These are phyloP conservation scores for Cyberlindnera amylophila DNA, from an alignment of 805 yeast genomes.

Conservation along the genomic window DNA sequence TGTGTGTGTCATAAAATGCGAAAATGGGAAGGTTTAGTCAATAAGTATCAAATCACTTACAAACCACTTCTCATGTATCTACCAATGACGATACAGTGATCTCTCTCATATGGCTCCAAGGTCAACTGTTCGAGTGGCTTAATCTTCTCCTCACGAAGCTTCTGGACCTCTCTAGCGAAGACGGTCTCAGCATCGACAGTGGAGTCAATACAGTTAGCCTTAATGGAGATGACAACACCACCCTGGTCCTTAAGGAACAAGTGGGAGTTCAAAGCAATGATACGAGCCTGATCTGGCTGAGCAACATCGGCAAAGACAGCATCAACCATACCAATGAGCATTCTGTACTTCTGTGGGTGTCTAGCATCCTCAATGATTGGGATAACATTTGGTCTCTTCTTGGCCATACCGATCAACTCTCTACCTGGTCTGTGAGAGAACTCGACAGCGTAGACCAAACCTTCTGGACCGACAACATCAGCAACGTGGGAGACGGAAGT, in stretches of 20 bases:
- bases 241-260: conserved; percentile 98
- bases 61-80: conserved; percentile 88
- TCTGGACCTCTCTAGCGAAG: conserved; percentile 98
- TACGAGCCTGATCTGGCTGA: conserved; percentile 99
- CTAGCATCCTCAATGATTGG: conserved; percentile 99
- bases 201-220: conserved; percentile 99
- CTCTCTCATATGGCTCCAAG: conserved; percentile 99
- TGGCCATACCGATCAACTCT: conserved; percentile 98
- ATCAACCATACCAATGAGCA: conserved; percentile 98
- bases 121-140: conserved; percentile 98
- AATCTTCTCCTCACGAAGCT: conserved; percentile 97
- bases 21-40: not conserved
- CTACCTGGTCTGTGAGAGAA: conserved; percentile 99
- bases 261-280: conserved; percentile 96
- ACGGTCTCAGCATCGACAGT: conserved; percentile 99
- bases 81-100: conserved; percentile 98
- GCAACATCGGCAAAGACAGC: conserved; percentile 99
- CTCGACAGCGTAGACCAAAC: conserved; percentile 97
- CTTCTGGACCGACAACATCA: conserved; percentile 98
- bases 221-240: conserved; percentile 97
- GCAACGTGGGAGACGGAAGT: conserved; percentile 98
- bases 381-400: conserved; percentile 98
- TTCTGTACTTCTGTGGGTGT: conserved; percentile 99
- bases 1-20: conserved; percentile 1
- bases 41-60: conserved; percentile 20